These are phyloP conservation scores for Avena eriantha DNA, from an alignment of 176 grass and related monocot genomes.

Conservation along the genomic window DNA sequence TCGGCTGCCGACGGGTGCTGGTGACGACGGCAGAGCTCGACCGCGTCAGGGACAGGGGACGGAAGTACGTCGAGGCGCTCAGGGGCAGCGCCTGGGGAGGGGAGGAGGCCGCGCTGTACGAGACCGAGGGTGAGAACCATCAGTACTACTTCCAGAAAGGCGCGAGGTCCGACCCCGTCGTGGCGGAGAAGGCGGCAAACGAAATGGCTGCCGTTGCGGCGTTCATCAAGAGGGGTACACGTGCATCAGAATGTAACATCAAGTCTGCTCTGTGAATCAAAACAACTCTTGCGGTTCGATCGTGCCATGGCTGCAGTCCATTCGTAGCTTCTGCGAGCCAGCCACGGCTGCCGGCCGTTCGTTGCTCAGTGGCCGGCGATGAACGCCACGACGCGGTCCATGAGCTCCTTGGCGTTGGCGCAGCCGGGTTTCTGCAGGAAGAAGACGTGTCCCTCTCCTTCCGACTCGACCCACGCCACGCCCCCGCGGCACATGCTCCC, in stretches of 20 bases:
- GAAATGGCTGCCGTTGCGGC: conserved; percentile 36
- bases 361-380: conserved; percentile 1
- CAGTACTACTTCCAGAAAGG: conserved; percentile 34
- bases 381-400: conserved; percentile 47
- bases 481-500: conserved; percentile 43
- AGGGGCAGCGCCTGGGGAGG: conserved; percentile 59
- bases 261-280: not conserved
- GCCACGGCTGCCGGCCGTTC: not conserved
- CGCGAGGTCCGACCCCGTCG: not conserved
- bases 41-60: conserved; percentile 47
- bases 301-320: not conserved
- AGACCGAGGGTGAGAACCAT: conserved; percentile 44
- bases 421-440: conserved; percentile 46
- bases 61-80: conserved; percentile 52
- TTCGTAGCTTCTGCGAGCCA: too few relatives aligned
- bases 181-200: not conserved
- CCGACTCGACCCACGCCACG: conserved; percentile 51
- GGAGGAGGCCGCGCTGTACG: conserved; percentile 51
- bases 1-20: conserved; percentile 46
- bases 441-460: conserved; percentile 62
- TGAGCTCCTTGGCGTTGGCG: conserved; percentile 35
- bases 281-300: not conserved
- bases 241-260: not conserved
- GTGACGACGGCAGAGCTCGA: conserved; percentile 56
- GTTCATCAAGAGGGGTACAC: conserved; percentile 6